Conservation (phyloP, 192 early-diverging fungal species). For the Geosiphon pyriformis region DNA sequence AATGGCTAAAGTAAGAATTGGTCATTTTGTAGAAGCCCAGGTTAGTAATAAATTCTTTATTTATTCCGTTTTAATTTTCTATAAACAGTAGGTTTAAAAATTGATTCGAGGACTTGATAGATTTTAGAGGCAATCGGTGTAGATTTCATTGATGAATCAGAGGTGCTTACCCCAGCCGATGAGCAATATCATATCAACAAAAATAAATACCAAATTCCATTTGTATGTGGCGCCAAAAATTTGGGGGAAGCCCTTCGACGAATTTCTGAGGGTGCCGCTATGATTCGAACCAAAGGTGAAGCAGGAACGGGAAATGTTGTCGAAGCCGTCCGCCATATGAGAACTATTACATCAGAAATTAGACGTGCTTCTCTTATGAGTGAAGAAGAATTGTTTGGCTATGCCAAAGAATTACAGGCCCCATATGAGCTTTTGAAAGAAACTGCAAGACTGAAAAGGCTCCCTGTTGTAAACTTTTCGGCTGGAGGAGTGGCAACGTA, state of each 20-base stretch:
- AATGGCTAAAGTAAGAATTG: slow-evolving; percentile 98
- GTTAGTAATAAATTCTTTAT: slow-evolving; percentile 24
- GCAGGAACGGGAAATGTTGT: slow-evolving; percentile 98
- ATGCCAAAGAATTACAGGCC: slow-evolving; percentile 94
- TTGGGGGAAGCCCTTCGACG: slow-evolving; percentile 95
- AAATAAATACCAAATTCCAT: slow-evolving; percentile 87
- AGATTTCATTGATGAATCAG: slow-evolving; percentile 97
- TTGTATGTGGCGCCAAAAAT: slow-evolving; percentile 95
- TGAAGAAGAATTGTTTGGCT: slow-evolving; percentile 88
- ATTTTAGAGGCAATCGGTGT: slow-evolving; percentile 87
- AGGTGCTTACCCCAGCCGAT: slow-evolving; percentile 94
- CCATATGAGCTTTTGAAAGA: slow-evolving; percentile 89
- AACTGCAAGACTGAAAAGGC: slow-evolving; percentile 75
- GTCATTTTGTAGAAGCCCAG: slow-evolving; percentile 98
- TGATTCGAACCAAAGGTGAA: slow-evolving; percentile 98
- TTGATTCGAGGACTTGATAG: too few relatives aligned
- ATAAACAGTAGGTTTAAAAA: too few relatives aligned
- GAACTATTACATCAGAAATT: slow-evolving; percentile 85
- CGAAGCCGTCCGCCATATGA: slow-evolving; percentile 94
- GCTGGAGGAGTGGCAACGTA: slow-evolving; percentile 91
- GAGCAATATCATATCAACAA: slow-evolving; percentile 96
- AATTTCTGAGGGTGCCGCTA: slow-evolving; percentile 94
- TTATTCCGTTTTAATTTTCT: too few relatives aligned
- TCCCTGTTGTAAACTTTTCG: slow-evolving; percentile 98
- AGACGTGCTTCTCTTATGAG: slow-evolving; percentile 76